These are phyloP conservation scores for Areca catechu DNA, from an alignment of 176 grass and related monocot genomes.

Conservation along the genomic window DNA sequence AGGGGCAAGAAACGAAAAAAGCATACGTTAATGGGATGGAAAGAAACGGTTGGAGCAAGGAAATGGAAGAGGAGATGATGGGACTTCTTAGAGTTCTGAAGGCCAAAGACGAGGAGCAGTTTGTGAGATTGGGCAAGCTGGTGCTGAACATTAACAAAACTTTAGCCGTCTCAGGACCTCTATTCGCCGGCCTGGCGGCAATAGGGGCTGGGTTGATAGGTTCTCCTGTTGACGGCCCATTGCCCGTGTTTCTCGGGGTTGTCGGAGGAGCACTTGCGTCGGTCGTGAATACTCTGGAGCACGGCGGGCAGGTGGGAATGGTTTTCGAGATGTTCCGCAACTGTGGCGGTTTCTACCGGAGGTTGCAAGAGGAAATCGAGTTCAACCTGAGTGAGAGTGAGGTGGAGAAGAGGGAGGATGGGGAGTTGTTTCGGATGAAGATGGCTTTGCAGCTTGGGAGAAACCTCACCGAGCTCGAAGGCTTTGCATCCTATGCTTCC, in stretches of 20 bases:
- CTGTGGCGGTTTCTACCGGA: slow-evolving; percentile 33
- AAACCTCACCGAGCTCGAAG: slow-evolving; percentile 20
- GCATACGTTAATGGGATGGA: no score
- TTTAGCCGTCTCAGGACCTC: slow-evolving; percentile 26
- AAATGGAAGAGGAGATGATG: slow-evolving; percentile 48
- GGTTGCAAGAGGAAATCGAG: slow-evolving; percentile 48
- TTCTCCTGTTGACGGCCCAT: neutral
- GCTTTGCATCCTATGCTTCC: slow-evolving; percentile 31
- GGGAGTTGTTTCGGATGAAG: slow-evolving; percentile 43
- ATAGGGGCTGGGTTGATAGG: slow-evolving; percentile 23
- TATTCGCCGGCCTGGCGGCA: slow-evolving; percentile 23
- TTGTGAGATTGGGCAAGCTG: slow-evolving; percentile 12
- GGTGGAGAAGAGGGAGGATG: slow-evolving; percentile 34
- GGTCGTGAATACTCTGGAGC: slow-evolving; percentile 39
- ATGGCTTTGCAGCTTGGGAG: slow-evolving; percentile 38
- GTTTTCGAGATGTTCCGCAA: slow-evolving; percentile 51
- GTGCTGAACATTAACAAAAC: slow-evolving; percentile 13
- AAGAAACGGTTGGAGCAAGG: slow-evolving; percentile 41
- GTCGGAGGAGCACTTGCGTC: slow-evolving; percentile 26
- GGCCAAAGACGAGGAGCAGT: slow-evolving; percentile 37
- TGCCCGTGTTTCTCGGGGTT: slow-evolving; percentile 2
- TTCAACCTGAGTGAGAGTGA: slow-evolving; percentile 22
- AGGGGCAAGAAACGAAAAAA: neutral
- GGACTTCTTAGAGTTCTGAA: slow-evolving; percentile 30
- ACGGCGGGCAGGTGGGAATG: slow-evolving; percentile 50